Evolutionary conservation across 2,329 filamentous ascomycete genomes (phyloP), one percentile per base, ranked within the genome.

Genomic region (Sclerotiophoma versabilis): DNA sequence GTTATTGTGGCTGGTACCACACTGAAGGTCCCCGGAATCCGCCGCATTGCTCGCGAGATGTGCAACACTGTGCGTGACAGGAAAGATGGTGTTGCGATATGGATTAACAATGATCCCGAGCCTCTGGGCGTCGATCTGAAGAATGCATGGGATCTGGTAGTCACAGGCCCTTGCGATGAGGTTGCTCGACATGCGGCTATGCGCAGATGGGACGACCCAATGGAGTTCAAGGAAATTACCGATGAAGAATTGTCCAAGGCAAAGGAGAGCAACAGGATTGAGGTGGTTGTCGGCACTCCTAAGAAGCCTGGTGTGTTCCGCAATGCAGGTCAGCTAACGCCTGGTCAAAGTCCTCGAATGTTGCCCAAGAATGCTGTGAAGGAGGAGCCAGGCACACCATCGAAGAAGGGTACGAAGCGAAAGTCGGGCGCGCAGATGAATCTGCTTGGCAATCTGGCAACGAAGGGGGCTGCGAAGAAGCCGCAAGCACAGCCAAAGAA

Each of bases 1-100:
- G 84, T 99, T 22, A 87, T 99, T 63, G 95, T 99, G 23, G 95
- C 96, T 8, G 95, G 95, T 46, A 99, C 95, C 2, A 97, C 91
- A 54, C 80, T 99, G 65, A 98, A 98, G 73, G 93, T 99, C 43
- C 93, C 93, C 0, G 95, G 95, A 8, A 92, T 97, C 36, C 87
- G 91, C 57, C 85, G 93, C 48, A 89, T 99, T 52, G 92, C 93
- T 54, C 90, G 90, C 72, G 93, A 97, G 75, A 86, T 98, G 83
- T 97, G 92, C 73, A 87, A 88, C 43, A 88, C 92, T 26, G 91
- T 96, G n/a, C 85, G 93, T 57, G 86, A 88, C 66, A 86, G 92
- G 49, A 86, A 86, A 62, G 90, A 96, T 64, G 93, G 93, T 0
- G 85, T 96, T 54, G 92, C 93, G 0, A 88, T 96, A 43, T 99